A percentile compares a stretch with the other conserved stretches of the same genome.
phyloP scores from a whole-genome alignment of 805 yeast genomes.

The Saccharomycopsis synnaedendra region DNA sequence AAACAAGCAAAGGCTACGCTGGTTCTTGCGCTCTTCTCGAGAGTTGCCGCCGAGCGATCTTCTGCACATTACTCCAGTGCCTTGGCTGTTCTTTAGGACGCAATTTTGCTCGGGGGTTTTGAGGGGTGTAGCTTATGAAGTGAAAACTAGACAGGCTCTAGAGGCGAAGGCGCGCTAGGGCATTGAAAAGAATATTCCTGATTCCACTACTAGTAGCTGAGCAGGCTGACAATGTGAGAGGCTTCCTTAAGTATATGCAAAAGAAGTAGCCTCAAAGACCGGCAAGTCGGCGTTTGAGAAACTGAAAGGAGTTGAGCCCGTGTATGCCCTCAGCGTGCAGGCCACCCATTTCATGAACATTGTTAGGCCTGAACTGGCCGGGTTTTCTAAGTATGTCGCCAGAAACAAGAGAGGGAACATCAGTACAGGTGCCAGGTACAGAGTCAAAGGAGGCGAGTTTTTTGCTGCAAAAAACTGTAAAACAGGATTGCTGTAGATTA shows the following conservation, averaged over 20 bases:
- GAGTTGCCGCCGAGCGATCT: constrained; percentile 97
- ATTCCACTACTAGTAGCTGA: no score
- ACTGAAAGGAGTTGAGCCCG: no score
- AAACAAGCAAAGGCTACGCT: constrained; percentile 50
- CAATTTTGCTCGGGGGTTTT: constrained; percentile 90
- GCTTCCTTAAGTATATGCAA: no score
- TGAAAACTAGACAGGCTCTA: no score
- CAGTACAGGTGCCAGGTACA: constrained; percentile 48
- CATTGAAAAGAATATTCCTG: no score
- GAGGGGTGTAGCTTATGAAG: constrained; percentile 92
- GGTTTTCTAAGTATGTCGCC: constrained; percentile 38
- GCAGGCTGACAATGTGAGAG: no score
- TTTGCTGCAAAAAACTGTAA: constrained; percentile 98
- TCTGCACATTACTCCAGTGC: constrained; percentile 99
- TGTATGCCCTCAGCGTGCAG: no score
- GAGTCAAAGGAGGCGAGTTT: constrained; percentile 53
- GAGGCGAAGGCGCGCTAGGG: no score
- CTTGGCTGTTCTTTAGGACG: constrained; percentile 93
- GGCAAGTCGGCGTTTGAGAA: no score
- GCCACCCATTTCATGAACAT: constrained; percentile 58
- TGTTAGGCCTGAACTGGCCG: constrained; percentile 87
- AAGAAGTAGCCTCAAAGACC: no score
- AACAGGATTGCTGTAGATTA: constrained; percentile 95
- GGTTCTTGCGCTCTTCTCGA: constrained; percentile 88
- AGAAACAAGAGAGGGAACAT: constrained; percentile 83